Conservation (phyloP, 176 grass and related monocot genomes). For the Hordeum marinum region DNA sequence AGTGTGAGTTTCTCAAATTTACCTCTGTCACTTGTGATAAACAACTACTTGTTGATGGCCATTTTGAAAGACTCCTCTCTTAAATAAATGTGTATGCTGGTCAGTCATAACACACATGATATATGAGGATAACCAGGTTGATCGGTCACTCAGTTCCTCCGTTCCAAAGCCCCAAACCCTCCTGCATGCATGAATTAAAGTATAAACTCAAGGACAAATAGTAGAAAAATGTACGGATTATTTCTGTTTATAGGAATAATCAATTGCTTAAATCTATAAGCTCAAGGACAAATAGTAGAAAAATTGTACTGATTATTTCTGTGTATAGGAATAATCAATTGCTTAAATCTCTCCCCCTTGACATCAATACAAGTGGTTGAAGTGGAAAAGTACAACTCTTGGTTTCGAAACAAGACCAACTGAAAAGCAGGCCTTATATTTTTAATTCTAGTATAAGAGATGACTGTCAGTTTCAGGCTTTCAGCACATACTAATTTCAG, state of each 20-base stretch:
- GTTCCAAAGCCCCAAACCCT: not conserved
- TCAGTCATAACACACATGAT: conserved; percentile 11
- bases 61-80: not conserved
- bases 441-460: not conserved
- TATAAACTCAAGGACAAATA: not conserved
- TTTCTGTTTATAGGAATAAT: not conserved
- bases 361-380: not conserved
- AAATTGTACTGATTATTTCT: not conserved
- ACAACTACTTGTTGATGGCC: conserved; percentile 14
- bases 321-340: not conserved
- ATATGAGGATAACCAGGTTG: not conserved
- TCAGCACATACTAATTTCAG: not conserved
- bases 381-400: not conserved
- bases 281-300: too few relatives aligned
- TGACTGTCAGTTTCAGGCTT: not conserved
- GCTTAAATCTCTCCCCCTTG: not conserved
- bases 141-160: not conserved
- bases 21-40: not conserved
- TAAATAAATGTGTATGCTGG: not conserved
- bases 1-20: conserved; percentile 64
- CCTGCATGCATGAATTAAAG: not conserved
- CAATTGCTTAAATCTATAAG: not conserved
- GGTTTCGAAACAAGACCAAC: not conserved
- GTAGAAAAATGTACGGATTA: not conserved
- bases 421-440: not conserved